A percentile compares a stretch with the other conserved stretches of the same genome.
These are phyloP conservation scores for Mucor lusitanicus DNA, from an alignment of 371 early-diverging fungal species.

Conservation along the genomic window DNA sequence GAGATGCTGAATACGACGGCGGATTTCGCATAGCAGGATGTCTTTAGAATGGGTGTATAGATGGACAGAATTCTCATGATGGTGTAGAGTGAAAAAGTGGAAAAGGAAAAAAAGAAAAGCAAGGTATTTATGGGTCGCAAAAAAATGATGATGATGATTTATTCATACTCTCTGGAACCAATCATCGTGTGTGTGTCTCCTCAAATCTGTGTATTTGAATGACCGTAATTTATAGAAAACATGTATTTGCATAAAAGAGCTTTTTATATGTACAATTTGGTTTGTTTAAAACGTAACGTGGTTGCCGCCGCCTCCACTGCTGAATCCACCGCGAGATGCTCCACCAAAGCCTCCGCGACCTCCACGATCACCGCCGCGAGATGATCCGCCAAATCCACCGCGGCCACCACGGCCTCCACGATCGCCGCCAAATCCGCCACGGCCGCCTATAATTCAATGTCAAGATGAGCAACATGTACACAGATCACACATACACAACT, in stretches of 20 bases:
- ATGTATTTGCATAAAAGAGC: neutral
- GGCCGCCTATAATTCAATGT: neutral
- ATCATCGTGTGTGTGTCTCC: neutral
- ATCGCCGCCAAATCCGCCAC: constrained; percentile 21
- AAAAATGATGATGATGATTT: neutral
- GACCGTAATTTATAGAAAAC: neutral
- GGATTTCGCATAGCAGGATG: neutral
- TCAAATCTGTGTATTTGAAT: neutral
- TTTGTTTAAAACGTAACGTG: constrained; percentile 20
- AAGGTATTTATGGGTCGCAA: neutral
- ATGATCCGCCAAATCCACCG: constrained; percentile 13
- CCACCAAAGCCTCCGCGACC: constrained; percentile 7
- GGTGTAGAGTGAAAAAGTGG: neutral
- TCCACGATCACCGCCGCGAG: constrained; percentile 2
- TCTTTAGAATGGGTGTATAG: constrained; percentile 9
- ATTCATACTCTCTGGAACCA: constrained; percentile 2
- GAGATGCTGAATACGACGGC: neutral
- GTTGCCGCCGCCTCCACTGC: constrained; percentile 4
- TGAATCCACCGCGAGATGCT: constrained; percentile 14
- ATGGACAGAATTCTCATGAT: constrained; percentile 14
- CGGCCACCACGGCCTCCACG: neutral
- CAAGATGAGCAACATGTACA: too few species aligned
- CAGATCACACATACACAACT: too few species aligned
- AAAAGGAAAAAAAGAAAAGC: constrained; percentile 1
- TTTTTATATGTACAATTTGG: neutral